These are phyloP conservation scores for Phytophthora litchii DNA, from an alignment of 352 stramenopile species.

Conservation along the genomic window DNA sequence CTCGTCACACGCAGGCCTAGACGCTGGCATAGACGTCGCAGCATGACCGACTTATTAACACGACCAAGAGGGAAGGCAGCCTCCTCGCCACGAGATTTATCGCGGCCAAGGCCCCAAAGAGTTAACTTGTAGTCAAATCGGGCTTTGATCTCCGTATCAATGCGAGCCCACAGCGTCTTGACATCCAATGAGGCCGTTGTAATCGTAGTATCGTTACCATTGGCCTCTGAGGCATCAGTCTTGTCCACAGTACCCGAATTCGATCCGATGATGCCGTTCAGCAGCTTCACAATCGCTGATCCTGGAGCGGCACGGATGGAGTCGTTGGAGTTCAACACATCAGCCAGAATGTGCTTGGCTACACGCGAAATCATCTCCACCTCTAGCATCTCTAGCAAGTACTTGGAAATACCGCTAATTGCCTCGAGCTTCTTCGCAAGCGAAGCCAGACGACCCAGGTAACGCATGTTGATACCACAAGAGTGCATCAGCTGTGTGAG, in stretches of 20 bases:
- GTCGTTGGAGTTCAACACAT: constrained; percentile 70
- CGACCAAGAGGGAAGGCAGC: constrained; percentile 43
- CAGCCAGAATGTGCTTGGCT: constrained; percentile 86
- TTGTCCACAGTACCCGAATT: constrained; percentile 16
- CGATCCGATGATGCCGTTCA: constrained; percentile 86
- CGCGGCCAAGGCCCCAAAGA: constrained; percentile 60
- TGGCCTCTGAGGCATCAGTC: constrained; percentile 15
- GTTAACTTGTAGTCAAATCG: constrained; percentile 83
- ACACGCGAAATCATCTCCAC: constrained; percentile 96
- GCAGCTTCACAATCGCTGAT: constrained; percentile 73
- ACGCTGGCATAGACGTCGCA: constrained; percentile 94
- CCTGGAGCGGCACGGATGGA: constrained; percentile 72
- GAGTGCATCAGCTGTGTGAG: constrained; percentile 95
- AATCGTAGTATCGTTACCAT: constrained; percentile 22
- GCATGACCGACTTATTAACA: constrained; percentile 78
- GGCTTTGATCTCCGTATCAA: constrained; percentile 68
- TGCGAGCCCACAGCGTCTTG: constrained; percentile 58
- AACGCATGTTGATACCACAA: constrained; percentile 97
- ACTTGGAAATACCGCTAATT: constrained; percentile 89
- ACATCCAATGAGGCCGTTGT: constrained; percentile 39
- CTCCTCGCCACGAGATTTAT: constrained; percentile 16
- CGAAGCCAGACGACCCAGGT: constrained; percentile 92
- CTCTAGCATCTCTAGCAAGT: constrained; percentile 94
- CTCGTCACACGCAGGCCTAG: constrained; percentile 91
- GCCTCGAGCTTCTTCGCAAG: constrained; percentile 90